Percentiles rank a stretch among this genome's conserved stretches.
Evolutionary conservation across 371 early-diverging fungal species (phyloP).

Genomic region (Actinomortierella wolfii): DNA sequence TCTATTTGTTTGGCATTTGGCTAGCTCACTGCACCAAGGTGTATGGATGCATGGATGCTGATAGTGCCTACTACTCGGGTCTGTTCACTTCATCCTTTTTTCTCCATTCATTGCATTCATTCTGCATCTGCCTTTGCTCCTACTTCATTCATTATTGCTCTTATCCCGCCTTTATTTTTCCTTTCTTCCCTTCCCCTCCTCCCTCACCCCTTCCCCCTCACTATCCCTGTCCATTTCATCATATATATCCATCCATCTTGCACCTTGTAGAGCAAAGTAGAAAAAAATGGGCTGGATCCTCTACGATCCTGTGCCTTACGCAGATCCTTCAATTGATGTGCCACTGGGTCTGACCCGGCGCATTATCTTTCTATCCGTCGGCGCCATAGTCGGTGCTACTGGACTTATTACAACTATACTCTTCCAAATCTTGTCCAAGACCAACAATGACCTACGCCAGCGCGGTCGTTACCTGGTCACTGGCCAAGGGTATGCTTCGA

Average conservation of each 20-base stretch:
- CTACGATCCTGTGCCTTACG: not conserved
- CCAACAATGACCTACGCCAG: slow-evolving; percentile 40
- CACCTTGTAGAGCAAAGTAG: too few species aligned
- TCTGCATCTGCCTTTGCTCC: too few species aligned
- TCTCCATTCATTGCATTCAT: not conserved
- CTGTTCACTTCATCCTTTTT: not conserved
- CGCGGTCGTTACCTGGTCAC: slow-evolving; percentile 42
- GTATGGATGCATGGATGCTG: too few species aligned
- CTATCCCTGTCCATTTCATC: not conserved
- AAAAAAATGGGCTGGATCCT: too few species aligned
- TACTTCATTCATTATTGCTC: too few species aligned
- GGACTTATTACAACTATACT: slow-evolving; percentile 23
- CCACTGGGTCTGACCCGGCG: slow-evolving; percentile 22
- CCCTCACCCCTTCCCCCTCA: not conserved
- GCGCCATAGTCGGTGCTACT: slow-evolving; percentile 4
- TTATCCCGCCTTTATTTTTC: not conserved
- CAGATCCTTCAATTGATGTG: slow-evolving; percentile 2
- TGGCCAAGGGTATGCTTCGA: slow-evolving; percentile 21
- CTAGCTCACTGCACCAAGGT: too few species aligned
- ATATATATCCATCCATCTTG: not conserved
- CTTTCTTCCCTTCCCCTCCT: not conserved
- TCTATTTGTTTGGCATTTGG: too few species aligned
- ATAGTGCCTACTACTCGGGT: too few species aligned
- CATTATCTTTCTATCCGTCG: slow-evolving; percentile 17
- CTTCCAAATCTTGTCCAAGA: slow-evolving; percentile 33